A percentile compares a stretch with the other conserved stretches of the same genome.
These are phyloP conservation scores for Aspergillus udagawae DNA, from an alignment of 2,329 filamentous ascomycete genomes.

Conservation along the genomic window DNA sequence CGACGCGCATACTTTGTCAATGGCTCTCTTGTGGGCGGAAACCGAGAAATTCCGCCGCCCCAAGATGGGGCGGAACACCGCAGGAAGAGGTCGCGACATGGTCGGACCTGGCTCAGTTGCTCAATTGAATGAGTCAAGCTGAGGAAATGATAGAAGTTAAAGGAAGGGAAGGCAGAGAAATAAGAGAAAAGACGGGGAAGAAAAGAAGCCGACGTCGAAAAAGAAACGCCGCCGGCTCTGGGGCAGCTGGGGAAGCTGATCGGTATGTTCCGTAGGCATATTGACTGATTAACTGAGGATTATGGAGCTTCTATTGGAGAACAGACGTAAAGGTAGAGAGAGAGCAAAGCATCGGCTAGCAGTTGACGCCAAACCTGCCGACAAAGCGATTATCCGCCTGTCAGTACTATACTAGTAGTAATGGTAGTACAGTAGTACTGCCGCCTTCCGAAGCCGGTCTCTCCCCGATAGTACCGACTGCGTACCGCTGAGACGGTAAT, in stretches of 20 bases:
- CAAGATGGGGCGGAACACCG: conserved; percentile 29
- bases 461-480: conserved; percentile 3
- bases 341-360: conserved; percentile 17
- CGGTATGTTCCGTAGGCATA: background rate
- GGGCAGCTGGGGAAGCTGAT: background rate
- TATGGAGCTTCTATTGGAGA: background rate
- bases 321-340: too few relatives aligned
- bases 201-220: conserved; percentile 9
- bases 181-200: conserved; percentile 4
- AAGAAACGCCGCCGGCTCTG: conserved; percentile 9
- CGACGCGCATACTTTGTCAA: conserved; percentile 70
- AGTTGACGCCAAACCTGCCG: conserved; percentile 16
- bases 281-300: background rate
- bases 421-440: background rate
- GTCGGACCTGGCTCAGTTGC: conserved; percentile 13
- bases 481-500: background rate
- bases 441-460: conserved; percentile 22
- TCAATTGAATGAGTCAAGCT: background rate
- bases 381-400: conserved; percentile 26
- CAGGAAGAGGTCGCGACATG: conserved; percentile 27
- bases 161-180: conserved; percentile 3
- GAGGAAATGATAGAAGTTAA: background rate
- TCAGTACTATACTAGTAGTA: background rate
- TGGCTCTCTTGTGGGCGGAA: conserved; percentile 59
- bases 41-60: conserved; percentile 60